These are phyloP conservation scores for Rhamnella rubrinervis DNA, from an alignment of 331 rosid species.

Conservation along the genomic window DNA sequence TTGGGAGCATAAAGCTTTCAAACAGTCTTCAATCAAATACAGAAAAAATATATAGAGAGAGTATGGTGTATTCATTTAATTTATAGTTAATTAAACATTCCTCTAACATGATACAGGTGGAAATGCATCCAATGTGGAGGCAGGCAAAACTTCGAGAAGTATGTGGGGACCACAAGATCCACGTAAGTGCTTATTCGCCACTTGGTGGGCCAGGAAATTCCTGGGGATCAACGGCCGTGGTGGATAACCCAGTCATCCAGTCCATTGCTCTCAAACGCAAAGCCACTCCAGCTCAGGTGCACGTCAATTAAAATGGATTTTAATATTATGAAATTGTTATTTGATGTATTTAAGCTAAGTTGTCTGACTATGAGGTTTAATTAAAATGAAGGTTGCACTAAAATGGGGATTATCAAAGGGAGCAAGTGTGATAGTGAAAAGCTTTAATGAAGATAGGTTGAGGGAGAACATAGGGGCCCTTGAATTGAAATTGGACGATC, in stretches of 20 bases:
- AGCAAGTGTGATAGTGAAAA: conserved; percentile 85
- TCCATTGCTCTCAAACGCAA: conserved; percentile 63
- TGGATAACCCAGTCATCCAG: conserved; percentile 49
- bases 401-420: conserved; percentile 78
- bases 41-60: too few species aligned
- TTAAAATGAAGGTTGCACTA: conserved; percentile 59
- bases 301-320: background rate
- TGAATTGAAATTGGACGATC: conserved; percentile 55
- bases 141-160: conserved; percentile 53
- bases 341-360: too few species aligned
- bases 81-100: too few species aligned
- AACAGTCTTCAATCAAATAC: background rate
- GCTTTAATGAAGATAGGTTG: conserved; percentile 67
- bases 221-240: conserved; percentile 87
- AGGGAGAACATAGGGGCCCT: conserved; percentile 58
- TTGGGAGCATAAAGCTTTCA: too few species aligned
- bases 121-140: conserved; percentile 97
- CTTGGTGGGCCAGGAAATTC: conserved; percentile 88
- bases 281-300: conserved; percentile 81
- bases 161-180: conserved; percentile 65
- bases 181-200: conserved; percentile 90
- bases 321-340: too few species aligned
- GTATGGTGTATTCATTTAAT: too few species aligned
- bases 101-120: conserved; percentile 48
- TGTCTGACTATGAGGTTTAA: background rate